Evolutionary conservation across 805 yeast genomes (phyloP), one percentile per base, ranked within the genome.

Genomic region (Blastobotrys attinorum): DNA sequence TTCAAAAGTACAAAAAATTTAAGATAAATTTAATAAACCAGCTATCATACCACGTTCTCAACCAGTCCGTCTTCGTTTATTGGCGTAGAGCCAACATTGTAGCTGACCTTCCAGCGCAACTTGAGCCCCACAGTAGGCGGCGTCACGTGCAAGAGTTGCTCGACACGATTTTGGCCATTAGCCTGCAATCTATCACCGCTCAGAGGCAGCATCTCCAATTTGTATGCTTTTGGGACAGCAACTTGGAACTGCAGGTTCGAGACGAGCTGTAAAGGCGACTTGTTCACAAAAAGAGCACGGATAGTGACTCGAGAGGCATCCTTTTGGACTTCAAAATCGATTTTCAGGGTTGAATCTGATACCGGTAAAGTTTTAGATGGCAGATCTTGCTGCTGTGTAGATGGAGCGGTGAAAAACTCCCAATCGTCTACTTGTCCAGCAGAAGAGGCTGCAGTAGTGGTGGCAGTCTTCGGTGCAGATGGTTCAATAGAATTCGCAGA

Each of bases 61-160:
- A 65, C 65, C 20, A 79, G 77, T 5, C 87, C 86, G 7, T 78
- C 71, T 50, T 78, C 83, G 52, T 74, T 80, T 17, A 62, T 62
- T 6, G 62, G 59, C 18, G 60, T 58, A n/a, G 78, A 76, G 42
- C 73, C 75, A 7, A 71, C 58, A 8, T 56, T 53, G 58, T 75
- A 85, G 45, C 74, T 74, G 20, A 75, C 71, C 60, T 81, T 83
- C 90, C 89, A 86, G 61, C 85, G 82, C 46, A 86, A 69, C 61
- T 83, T 84, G 52, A 82, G 61, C n/a, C 68, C 64, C 11, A 62
- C 60, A 3, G 43, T 37, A 17, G 43, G 45, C 6, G 47, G 44
- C 17, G 44, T 37, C 16, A 52, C 37, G 11, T 46, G 42, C 40
- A 76, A 69, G 27, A 63, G 67, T 61, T 84, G 92, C 3, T 67